Conservation (phyloP, 2,329 filamentous ascomycete genomes). For the Penicillium hordei region DNA sequence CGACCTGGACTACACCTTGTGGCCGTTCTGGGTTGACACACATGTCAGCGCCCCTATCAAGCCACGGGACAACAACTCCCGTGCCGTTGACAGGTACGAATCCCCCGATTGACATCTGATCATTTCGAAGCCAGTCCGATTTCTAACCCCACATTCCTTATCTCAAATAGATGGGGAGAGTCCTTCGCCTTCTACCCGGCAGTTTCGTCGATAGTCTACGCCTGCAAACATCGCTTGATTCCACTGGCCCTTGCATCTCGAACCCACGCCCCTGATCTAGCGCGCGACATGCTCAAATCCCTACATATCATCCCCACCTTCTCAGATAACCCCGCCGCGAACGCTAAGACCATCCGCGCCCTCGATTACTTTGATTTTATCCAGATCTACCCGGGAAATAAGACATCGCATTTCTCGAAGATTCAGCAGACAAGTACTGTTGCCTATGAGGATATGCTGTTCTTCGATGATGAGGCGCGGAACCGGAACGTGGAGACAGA, state of each 20-base stretch:
- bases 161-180: constrained; percentile 55
- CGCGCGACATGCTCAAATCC: constrained; percentile 74
- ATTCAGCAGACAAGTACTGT: constrained; percentile 71
- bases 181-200: constrained; percentile 69
- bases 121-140: neutral
- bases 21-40: constrained; percentile 98
- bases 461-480: constrained; percentile 89
- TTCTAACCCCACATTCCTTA: constrained; percentile 8
- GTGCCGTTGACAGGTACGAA: constrained; percentile 43
- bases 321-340: constrained; percentile 40
- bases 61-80: constrained; percentile 54
- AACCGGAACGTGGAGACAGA: constrained; percentile 75
- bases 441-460: constrained; percentile 80
- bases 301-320: constrained; percentile 59
- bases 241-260: constrained; percentile 74
- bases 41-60: constrained; percentile 77
- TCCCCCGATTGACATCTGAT: neutral
- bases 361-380: constrained; percentile 57
- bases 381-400: constrained; percentile 70
- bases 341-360: constrained; percentile 50
- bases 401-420: constrained; percentile 79
- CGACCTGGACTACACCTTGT: constrained; percentile 97
- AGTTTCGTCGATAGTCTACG: constrained; percentile 65
- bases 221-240: constrained; percentile 56
- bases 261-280: constrained; percentile 76